Evolutionary conservation across 352 stramenopile species (phyloP).

Genomic region (Phytopythium helicoides): DNA sequence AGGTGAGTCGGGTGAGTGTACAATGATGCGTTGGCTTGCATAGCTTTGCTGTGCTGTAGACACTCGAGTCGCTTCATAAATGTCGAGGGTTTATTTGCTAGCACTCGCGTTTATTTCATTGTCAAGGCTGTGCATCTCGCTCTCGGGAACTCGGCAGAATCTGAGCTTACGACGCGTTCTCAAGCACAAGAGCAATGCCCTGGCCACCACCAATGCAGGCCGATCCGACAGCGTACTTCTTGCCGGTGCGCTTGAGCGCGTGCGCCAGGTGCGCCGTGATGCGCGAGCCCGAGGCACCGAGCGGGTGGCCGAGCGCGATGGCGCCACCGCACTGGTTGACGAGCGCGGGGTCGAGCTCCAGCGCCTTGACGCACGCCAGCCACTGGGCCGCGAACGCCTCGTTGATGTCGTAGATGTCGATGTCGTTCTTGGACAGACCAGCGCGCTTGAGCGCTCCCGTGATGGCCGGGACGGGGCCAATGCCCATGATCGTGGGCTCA

Average conservation of each 20-base stretch:
- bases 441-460: slow-evolving; percentile 87
- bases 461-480: slow-evolving; percentile 96
- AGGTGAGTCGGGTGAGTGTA: slow-evolving; percentile 1
- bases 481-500: slow-evolving; percentile 97
- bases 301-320: slow-evolving; percentile 96
- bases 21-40: neutral
- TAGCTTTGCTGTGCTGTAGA: slow-evolving; percentile 1
- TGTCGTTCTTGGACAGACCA: slow-evolving; percentile 89
- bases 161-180: slow-evolving; percentile 77
- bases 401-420: slow-evolving; percentile 99
- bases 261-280: slow-evolving; percentile 93
- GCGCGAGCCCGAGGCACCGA: slow-evolving; percentile 92
- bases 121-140: too few relatives aligned
- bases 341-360: slow-evolving; percentile 93
- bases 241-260: slow-evolving; percentile 75
- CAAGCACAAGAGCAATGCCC: slow-evolving; percentile 96
- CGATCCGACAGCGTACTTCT: slow-evolving; percentile 95
- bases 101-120: neutral
- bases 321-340: slow-evolving; percentile 95
- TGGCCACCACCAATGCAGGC: slow-evolving; percentile 98
- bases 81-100: too few relatives aligned
- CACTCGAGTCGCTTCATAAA: too few relatives aligned
- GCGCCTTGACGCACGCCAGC: slow-evolving; percentile 95
- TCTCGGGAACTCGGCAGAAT: too few relatives aligned
- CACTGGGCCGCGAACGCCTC: slow-evolving; percentile 98